These are phyloP conservation scores for Asterophora lycoperdoides DNA, from an alignment of 768 basidiomycete genomes.

Conservation along the genomic window DNA sequence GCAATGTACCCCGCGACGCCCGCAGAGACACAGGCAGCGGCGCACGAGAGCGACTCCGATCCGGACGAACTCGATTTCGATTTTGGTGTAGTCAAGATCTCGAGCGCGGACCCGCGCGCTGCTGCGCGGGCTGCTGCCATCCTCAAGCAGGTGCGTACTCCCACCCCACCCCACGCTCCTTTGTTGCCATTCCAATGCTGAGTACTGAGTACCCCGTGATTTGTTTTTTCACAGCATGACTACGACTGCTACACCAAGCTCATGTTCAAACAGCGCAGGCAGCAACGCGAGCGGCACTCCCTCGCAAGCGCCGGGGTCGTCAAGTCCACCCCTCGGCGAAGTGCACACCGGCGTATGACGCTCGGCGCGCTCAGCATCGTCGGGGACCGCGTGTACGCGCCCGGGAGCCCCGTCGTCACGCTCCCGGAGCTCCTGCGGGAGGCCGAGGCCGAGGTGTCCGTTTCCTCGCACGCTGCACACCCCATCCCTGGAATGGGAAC, in stretches of 20 bases:
- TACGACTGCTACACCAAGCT: conserved; percentile 75
- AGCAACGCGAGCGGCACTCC: conserved; percentile 25
- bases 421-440: conserved; percentile 54
- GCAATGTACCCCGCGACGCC: too few species aligned
- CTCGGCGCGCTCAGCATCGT: conserved; percentile 35
- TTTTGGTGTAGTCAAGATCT: conserved; percentile 73
- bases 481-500: not conserved
- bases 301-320: conserved; percentile 28
- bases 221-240: conserved; percentile 66
- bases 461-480: not conserved
- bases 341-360: conserved; percentile 13
- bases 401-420: conserved; percentile 50
- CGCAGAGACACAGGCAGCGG: too few species aligned
- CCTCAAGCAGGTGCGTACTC: conserved; percentile 67
- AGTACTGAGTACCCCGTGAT: too few species aligned
- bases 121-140: conserved; percentile 94
- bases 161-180: too few species aligned
- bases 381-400: conserved; percentile 50
- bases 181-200: not conserved
- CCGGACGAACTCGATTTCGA: conserved; percentile 40
- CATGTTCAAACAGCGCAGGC: conserved; percentile 28
- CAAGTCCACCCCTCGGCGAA: conserved; percentile 19
- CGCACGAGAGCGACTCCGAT: conserved; percentile 29
- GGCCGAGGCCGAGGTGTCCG: conserved; percentile 49
- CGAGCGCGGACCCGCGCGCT: conserved; percentile 77